Percentiles rank a stretch among this genome's conserved stretches.
These are phyloP conservation scores for Ophiorrhiza pumila DNA, from an alignment of 257 asterid species.

Conservation along the genomic window DNA sequence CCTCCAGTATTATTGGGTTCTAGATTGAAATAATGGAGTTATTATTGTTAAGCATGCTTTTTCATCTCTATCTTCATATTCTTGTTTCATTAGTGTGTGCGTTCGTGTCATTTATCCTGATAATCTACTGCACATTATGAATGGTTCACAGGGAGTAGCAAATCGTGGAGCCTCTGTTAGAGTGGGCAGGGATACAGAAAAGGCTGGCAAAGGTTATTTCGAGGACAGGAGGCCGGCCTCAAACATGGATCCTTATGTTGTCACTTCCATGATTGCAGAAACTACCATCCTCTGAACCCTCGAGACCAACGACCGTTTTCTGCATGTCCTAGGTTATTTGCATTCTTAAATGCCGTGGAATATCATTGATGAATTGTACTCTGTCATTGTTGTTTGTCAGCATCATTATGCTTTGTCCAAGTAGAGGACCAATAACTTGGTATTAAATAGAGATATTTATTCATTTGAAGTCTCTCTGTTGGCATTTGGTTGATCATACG, in stretches of 20 bases:
- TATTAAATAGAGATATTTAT: not conserved
- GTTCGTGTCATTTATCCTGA: not conserved
- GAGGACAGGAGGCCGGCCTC: conserved; percentile 85
- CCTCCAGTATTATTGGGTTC: not conserved
- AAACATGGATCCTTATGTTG: conserved; percentile 72
- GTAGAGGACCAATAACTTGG: conserved; percentile 9
- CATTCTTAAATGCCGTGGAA: conserved; percentile 5
- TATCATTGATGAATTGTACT: conserved; percentile 1
- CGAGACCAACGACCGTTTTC: conserved; percentile 8
- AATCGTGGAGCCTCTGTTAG: conserved; percentile 79
- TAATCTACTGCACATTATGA: not conserved
- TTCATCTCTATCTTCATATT: not conserved
- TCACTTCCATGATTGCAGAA: conserved; percentile 69
- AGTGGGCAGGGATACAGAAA: conserved; percentile 80
- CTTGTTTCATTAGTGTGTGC: not conserved
- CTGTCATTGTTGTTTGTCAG: not conserved
- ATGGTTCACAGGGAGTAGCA: conserved; percentile 57
- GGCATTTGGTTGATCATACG: conserved; percentile 4
- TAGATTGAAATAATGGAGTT: not conserved
- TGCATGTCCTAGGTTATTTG: not conserved
- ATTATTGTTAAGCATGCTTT: not conserved
- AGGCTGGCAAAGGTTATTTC: conserved; percentile 67
- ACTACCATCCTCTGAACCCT: conserved; percentile 62
- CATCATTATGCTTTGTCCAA: not conserved
- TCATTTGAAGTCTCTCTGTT: not conserved